Evolutionary conservation across 306 rosid genomes (phyloP), one percentile per base, ranked within the genome.

Genomic region (Glycine soja): DNA sequence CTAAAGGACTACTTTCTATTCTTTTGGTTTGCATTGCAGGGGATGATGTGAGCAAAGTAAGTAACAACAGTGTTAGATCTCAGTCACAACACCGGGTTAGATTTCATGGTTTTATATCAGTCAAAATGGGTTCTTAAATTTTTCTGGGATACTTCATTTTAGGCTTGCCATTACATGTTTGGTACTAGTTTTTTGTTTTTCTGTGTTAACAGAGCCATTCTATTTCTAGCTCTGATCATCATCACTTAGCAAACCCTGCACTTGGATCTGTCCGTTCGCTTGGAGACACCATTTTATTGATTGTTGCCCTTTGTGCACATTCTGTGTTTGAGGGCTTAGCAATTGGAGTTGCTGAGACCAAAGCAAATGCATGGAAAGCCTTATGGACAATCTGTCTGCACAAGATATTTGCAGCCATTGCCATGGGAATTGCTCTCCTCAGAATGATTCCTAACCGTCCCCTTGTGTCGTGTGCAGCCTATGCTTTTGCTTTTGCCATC

Each of bases 361-460:
- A 81, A 82, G 86, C 15, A 13, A 89, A 92, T 6, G 97, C 98
- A 3, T 94, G 98, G 98, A 92, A 84, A 79, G 93, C 92, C 15
- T 85, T 94, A 15, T 94, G 97, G 97, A 92, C 98, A 57, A 89
- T 92, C 66, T 88, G 90, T 58, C 76, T 94, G 46, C 96, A 92
- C 92, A 94, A 94, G 88, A 70, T 92, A 18, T 89, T 94, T 82
- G 97, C 98, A 68, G 97, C 98, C 61, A 87, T 91, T 30, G 93
- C 97, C 36, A 94, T 92, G 98, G 96, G 94, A 1, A 92, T 92
- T 24, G 97, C 98, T 5, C 97, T 94, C 74, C 97, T 92, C 8
- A 82, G 94, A 7, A 94, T 88, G 93, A 71, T 90, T 7, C 98
- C 97, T 0, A 50, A 89, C 68, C 84, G 92, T 0, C 92, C 98